Evolutionary conservation across 176 grass and related monocot genomes (phyloP).

Genomic region (Saccharum spontaneum): DNA sequence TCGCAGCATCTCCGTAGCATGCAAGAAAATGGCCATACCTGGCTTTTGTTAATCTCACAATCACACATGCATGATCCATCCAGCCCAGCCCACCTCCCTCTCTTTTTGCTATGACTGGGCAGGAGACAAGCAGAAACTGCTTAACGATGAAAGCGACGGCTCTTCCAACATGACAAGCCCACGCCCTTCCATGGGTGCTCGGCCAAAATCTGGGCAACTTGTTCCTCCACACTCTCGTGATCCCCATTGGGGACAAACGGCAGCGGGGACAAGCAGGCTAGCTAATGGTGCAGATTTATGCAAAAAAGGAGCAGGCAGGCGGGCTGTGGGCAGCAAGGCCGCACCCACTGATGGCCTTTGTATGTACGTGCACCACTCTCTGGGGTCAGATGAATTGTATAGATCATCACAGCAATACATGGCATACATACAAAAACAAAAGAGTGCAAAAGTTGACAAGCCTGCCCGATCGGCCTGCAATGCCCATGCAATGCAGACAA

Average conservation of each 20-base stretch:
- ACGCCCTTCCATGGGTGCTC: conserved; percentile 39
- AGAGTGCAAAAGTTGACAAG: background rate
- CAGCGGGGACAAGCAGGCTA: conserved; percentile 40
- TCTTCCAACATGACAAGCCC: conserved; percentile 47
- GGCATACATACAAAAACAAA: conserved; percentile 31
- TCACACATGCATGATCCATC: conserved; percentile 1
- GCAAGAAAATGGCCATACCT: conserved; percentile 8
- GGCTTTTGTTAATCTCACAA: conserved; percentile 2
- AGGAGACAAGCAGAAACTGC: conserved; percentile 34
- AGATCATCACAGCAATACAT: conserved; percentile 36
- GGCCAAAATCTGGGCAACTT: conserved; percentile 64
- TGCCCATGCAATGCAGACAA: background rate
- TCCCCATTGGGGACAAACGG: conserved; percentile 32
- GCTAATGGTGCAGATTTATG: conserved; percentile 41
- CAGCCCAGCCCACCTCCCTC: background rate
- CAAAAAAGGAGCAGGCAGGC: conserved; percentile 18
- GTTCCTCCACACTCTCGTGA: conserved; percentile 65
- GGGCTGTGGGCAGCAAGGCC: conserved; percentile 16
- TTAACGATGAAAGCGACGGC: conserved; percentile 43
- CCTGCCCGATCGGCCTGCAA: background rate
- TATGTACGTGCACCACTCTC: conserved; percentile 30
- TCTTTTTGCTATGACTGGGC: conserved; percentile 18
- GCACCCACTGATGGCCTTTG: conserved; percentile 41
- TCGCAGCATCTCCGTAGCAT: conserved; percentile 23
- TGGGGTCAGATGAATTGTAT: conserved; percentile 38